Conservation (phyloP, 2,329 filamentous ascomycete genomes). For the Lojkania enalia region DNA sequence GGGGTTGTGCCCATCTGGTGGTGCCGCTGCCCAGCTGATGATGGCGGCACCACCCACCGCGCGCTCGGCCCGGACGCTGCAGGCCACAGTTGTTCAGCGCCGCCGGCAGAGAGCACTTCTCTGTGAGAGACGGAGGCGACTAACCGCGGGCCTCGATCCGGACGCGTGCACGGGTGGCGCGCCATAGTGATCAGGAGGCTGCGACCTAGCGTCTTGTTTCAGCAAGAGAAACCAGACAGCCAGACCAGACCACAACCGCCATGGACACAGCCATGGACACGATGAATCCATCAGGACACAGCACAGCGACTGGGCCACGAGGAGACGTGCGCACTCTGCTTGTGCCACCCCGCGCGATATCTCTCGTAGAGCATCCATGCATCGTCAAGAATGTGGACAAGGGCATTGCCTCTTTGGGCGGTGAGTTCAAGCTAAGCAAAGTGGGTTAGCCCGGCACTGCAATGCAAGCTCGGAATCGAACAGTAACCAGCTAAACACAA, state of each 20-base stretch:
- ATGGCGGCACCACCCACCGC: too few species aligned
- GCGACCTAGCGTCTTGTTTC: neutral
- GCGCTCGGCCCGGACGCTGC: too few species aligned
- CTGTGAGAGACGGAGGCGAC: too few species aligned
- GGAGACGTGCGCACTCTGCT: constrained; percentile 53
- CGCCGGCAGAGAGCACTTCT: too few species aligned
- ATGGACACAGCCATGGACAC: constrained; percentile 10
- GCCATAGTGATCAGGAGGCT: neutral
- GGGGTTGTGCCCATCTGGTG: too few species aligned
- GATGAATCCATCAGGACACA: constrained; percentile 3
- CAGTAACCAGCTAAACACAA: too few species aligned
- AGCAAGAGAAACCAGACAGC: constrained; percentile 6
- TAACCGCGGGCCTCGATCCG: too few species aligned
- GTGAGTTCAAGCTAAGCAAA: constrained; percentile 57
- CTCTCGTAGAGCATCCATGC: constrained; percentile 69
- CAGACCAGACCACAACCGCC: neutral
- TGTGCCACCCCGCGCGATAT: constrained; percentile 57
- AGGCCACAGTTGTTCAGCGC: too few species aligned
- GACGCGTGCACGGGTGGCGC: too few species aligned
- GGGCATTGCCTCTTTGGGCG: constrained; percentile 65
- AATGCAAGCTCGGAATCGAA: too few species aligned
- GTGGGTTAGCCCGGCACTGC: constrained; percentile 44
- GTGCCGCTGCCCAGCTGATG: too few species aligned
- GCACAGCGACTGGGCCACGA: constrained; percentile 13
- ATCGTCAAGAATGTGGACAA: constrained; percentile 67